A percentile compares a stretch with the other conserved stretches of the same genome.
Conservation (phyloP, 257 asterid species). For the Solanum habrochaites region DNA sequence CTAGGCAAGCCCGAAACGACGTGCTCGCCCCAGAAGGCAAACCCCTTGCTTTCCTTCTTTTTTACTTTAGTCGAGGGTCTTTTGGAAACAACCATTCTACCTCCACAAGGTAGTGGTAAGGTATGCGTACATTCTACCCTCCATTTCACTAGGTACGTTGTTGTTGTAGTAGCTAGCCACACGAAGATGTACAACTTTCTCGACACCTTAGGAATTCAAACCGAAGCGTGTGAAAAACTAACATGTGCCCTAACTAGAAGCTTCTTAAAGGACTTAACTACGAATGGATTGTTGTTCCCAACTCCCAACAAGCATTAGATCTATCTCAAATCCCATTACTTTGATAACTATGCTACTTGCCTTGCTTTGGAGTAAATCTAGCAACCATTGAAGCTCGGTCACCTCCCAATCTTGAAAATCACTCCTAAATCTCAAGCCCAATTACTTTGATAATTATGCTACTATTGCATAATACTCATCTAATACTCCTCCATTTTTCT, state of each 20-base stretch:
- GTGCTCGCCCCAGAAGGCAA: too few relatives aligned
- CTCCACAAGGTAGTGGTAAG: not conserved
- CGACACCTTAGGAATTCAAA: not conserved
- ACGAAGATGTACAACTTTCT: not conserved
- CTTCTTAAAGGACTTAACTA: not conserved
- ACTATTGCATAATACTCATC: not conserved
- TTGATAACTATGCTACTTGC: not conserved
- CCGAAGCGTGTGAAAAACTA: not conserved
- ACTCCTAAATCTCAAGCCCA: not conserved
- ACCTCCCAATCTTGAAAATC: not conserved
- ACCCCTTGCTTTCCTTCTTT: too few relatives aligned
- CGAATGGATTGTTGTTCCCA: not conserved
- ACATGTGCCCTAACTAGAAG: not conserved
- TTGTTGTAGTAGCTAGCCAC: not conserved
- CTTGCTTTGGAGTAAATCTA: not conserved
- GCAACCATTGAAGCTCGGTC: not conserved
- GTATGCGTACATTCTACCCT: not conserved
- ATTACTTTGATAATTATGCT: not conserved
- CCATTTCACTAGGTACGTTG: not conserved
- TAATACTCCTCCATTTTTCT: not conserved
- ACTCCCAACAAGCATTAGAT: not conserved
- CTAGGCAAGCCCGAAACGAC: too few relatives aligned
- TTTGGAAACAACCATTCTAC: not conserved
- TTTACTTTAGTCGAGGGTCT: not conserved
- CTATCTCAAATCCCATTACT: not conserved